Percentiles rank a stretch among this genome's conserved stretches.
These are phyloP conservation scores for Juglanconis juglandina DNA, from an alignment of 2,329 filamentous ascomycete species.

Conservation along the genomic window DNA sequence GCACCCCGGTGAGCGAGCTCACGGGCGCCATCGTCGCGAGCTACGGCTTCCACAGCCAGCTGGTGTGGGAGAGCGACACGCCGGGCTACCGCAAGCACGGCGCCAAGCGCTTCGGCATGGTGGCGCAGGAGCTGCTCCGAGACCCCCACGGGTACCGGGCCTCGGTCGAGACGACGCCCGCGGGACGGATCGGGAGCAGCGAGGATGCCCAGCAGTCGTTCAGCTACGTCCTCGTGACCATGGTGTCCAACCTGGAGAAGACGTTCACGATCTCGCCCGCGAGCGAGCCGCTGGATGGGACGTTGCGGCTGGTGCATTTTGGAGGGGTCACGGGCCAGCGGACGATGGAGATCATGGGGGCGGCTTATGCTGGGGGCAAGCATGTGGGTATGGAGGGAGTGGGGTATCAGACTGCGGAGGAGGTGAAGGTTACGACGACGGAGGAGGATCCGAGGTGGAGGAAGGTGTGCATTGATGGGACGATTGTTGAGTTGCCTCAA, in stretches of 20 bases:
- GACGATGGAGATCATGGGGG: conserved; percentile 74
- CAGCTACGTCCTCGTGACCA: conserved; percentile 71
- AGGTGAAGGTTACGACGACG: conserved; percentile 61
- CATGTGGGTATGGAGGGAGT: conserved; percentile 57
- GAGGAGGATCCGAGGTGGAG: conserved; percentile 75
- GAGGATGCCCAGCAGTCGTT: conserved; percentile 42
- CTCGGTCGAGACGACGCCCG: conserved; percentile 32
- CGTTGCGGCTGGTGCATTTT: conserved; percentile 72
- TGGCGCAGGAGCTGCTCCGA: conserved; percentile 69
- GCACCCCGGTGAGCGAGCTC: conserved; percentile 38
- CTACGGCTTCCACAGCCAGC: conserved; percentile 83
- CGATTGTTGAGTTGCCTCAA: conserved; percentile 70
- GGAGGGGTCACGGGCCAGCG: conserved; percentile 61
- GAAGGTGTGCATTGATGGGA: conserved; percentile 87
- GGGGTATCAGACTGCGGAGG: conserved; percentile 67
- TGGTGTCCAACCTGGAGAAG: conserved; percentile 79
- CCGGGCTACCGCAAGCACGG: conserved; percentile 75
- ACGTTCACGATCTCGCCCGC: conserved; percentile 77
- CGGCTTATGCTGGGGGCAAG: conserved; percentile 54
- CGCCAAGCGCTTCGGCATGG: conserved; percentile 76
- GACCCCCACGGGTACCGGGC: conserved; percentile 50
- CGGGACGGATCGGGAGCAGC: conserved; percentile 24
- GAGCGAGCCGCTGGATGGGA: conserved; percentile 66
- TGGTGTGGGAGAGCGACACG: conserved; percentile 91
- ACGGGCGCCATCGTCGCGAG: conserved; percentile 82